phyloP scores from a whole-genome alignment of 805 yeast species.

The Zygotorulaspora chibaensis region DNA sequence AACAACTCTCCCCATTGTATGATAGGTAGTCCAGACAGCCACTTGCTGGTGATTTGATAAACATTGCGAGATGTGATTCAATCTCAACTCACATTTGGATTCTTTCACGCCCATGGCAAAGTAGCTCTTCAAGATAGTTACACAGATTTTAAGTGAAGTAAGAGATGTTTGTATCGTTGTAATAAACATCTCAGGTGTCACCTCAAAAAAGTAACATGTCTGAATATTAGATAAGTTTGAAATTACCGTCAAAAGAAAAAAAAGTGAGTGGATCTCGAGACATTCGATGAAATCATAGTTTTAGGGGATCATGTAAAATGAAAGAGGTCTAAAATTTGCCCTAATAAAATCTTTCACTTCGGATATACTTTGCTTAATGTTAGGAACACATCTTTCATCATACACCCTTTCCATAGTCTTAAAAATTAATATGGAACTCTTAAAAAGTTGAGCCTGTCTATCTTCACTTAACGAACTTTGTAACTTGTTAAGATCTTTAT shows the following conservation, averaged over 20 bases:
- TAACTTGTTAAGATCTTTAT: background rate
- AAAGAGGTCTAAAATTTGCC: constrained; percentile 1
- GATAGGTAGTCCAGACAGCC: constrained; percentile 3
- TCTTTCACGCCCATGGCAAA: background rate
- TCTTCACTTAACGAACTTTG: background rate
- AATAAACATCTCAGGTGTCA: constrained; percentile 1
- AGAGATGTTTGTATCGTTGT: constrained; percentile 1
- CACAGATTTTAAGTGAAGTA: background rate
- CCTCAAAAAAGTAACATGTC: constrained; percentile 1
- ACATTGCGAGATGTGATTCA: background rate
- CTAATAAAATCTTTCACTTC: background rate
- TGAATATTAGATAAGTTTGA: constrained; percentile 1
- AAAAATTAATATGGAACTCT: background rate
- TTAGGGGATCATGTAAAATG: constrained; percentile 1
- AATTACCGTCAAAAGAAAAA: constrained; percentile 1
- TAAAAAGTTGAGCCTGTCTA: background rate
- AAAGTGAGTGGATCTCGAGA: constrained; percentile 2
- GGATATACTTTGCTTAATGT: background rate
- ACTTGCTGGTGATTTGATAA: constrained; percentile 2
- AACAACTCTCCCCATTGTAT: constrained; percentile 1
- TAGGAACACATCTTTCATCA: background rate
- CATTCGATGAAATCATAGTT: background rate
- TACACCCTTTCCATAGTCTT: background rate
- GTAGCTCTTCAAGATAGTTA: background rate
- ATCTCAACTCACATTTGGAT: background rate